These are phyloP conservation scores for Emergomyces africanus DNA, from an alignment of 2,329 filamentous ascomycete species.

Conservation along the genomic window DNA sequence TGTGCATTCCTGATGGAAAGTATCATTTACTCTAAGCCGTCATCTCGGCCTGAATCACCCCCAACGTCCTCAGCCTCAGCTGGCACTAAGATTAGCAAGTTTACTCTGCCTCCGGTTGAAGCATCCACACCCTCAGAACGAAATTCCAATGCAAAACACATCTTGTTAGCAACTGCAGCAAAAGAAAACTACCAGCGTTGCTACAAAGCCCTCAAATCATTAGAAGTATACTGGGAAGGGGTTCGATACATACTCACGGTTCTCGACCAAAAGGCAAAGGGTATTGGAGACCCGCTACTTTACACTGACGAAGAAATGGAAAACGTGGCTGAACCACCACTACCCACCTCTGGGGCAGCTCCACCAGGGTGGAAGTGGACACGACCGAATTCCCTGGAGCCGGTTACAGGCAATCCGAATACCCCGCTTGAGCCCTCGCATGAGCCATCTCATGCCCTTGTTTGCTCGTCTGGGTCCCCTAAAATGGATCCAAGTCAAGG, in stretches of 20 bases:
- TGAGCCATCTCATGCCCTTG: background rate
- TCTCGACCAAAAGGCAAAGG: conserved; percentile 75
- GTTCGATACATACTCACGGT: conserved; percentile 78
- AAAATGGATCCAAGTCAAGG: conserved; percentile 39
- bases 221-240: conserved; percentile 78
- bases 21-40: conserved; percentile 52
- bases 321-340: conserved; percentile 45
- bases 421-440: background rate
- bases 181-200: conserved; percentile 81
- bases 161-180: conserved; percentile 64
- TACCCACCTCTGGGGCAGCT: conserved; percentile 38
- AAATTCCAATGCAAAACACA: conserved; percentile 47
- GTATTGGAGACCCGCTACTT: conserved; percentile 61
- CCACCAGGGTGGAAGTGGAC: conserved; percentile 35
- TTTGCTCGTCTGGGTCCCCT: conserved; percentile 26
- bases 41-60: conserved; percentile 49
- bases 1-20: conserved; percentile 82
- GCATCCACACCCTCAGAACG: conserved; percentile 16
- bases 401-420: background rate
- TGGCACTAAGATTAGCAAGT: conserved; percentile 21
- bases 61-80: conserved; percentile 22
- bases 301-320: conserved; percentile 65
- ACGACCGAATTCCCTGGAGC: conserved; percentile 19
- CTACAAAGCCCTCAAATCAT: conserved; percentile 66
- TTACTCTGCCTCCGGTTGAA: conserved; percentile 23